These are phyloP conservation scores for Rostrohypoxylon terebratum DNA, from an alignment of 495 filamentous ascomycete species.

Conservation along the genomic window DNA sequence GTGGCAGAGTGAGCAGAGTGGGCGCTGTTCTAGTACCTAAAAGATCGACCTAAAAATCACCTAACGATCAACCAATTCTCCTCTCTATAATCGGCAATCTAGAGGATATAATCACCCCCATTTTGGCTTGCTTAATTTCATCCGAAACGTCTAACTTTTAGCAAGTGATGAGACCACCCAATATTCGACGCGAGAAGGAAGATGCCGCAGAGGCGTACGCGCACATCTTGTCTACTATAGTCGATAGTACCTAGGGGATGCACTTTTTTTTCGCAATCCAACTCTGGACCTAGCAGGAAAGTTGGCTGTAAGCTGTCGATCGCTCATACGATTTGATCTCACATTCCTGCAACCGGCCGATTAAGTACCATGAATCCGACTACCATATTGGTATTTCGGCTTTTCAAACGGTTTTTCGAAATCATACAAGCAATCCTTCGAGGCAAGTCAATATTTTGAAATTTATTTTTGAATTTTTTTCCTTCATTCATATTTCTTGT, in stretches of 20 bases:
- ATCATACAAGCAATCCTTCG: conserved; percentile 8
- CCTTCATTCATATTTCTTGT: background rate
- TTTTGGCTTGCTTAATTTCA: conserved; percentile 31
- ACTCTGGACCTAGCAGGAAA: conserved; percentile 38
- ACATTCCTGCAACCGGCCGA: conserved; percentile 44
- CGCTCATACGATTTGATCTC: conserved; percentile 47
- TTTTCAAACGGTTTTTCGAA: conserved; percentile 28
- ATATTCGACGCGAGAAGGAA: conserved; percentile 27
- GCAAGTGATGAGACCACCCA: conserved; percentile 7
- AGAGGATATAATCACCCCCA: conserved; percentile 21
- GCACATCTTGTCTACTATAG: conserved; percentile 43
- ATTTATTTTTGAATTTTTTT: background rate
- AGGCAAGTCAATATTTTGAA: conserved; percentile 17
- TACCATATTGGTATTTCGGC: conserved; percentile 26
- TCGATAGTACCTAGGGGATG: conserved; percentile 41
- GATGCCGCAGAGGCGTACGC: conserved; percentile 19
- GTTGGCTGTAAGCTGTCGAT: conserved; percentile 45
- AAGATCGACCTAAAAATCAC: background rate
- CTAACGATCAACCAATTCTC: conserved; percentile 1
- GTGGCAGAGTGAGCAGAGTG: background rate
- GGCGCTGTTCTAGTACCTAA: background rate
- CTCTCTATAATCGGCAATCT: conserved; percentile 21
- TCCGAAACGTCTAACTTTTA: conserved; percentile 23
- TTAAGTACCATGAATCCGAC: conserved; percentile 40
- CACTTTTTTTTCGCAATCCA: conserved; percentile 28